These are phyloP conservation scores for Auricularia auricula-judae DNA, from an alignment of 768 basidiomycete genomes.

Conservation along the genomic window DNA sequence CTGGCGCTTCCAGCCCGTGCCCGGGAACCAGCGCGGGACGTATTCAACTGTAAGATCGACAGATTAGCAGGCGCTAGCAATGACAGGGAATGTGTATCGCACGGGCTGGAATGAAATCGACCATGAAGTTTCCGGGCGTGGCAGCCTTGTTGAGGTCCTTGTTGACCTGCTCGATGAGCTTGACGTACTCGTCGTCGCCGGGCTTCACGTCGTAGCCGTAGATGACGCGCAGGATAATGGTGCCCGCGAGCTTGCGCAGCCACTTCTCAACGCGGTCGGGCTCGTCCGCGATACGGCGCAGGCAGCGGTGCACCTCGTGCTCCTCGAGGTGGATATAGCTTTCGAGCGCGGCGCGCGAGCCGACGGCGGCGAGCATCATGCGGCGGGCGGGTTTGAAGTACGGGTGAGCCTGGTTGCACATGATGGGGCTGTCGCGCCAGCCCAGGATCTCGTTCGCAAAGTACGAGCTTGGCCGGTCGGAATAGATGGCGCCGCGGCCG, in stretches of 20 bases:
- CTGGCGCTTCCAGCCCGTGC: background rate
- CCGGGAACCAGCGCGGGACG: constrained; percentile 3
- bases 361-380: background rate
- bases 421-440: background rate
- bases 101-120: constrained; percentile 11
- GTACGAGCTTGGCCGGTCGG: background rate
- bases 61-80: background rate
- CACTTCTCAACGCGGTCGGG: background rate
- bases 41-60: background rate
- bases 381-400: background rate
- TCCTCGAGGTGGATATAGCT: background rate
- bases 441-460: background rate
- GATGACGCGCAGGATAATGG: constrained; percentile 6
- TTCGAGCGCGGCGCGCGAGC: background rate
- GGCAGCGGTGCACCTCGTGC: background rate
- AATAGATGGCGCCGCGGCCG: constrained; percentile 5
- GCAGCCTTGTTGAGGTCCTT: background rate
- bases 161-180: background rate
- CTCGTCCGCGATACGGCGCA: background rate
- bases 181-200: constrained; percentile 2
- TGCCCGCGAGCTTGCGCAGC: constrained; percentile 1
- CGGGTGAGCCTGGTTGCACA: background rate
- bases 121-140: constrained; percentile 10
- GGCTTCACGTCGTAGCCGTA: constrained; percentile 8
- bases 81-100: background rate